Evolutionary conservation across 768 basidiomycete species (phyloP), one percentile per base, ranked within the genome.

Genomic region (Leccinum longicurvipes): DNA sequence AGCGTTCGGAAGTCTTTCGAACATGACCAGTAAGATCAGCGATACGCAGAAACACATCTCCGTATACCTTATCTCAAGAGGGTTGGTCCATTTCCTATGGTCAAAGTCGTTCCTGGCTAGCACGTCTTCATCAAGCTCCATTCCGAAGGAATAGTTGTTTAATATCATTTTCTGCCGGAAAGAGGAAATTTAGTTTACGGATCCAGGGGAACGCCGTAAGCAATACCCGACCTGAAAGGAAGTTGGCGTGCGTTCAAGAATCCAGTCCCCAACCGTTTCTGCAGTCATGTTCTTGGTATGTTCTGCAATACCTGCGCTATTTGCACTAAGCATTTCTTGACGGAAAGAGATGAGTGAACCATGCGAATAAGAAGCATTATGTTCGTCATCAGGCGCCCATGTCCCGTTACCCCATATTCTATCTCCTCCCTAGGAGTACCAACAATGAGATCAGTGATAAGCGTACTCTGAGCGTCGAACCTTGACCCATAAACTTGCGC

Each of bases 401-500:
- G 80, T 78, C 4, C 72, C 70, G 58, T 88, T 84, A 0, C 94
- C 94, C 93, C 95, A 96, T 23, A 95, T 78, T 2, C 78, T 77
- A 56, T 89, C 80, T 2, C 94, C 93, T 51, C 92, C 92, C 87
- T 93, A 55, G 27, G 8, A 6, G 41, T 14, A 28, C 42, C 11
- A 17, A 8, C 34, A 25, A 6, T 66, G 14, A 60, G 50, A 45
- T 9, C 8, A 12, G 7, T 27, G 19, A 14, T 34, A 3, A 4
- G 24, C 2, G 12, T 31, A 15, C 11, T 10, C 31, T 12, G 29
- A 50, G 15, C n/a, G 4, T n/a, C 44, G n/a, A 67, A 84, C 91
- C 82, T 95, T 96, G 57, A 95, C 82, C 93, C 93, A 95, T 84
- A 94, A 82, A 61, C 91, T 90, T 23, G 89, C 93, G 60, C 91